These are phyloP conservation scores for Sugiyamaella marilandica DNA, from an alignment of 805 yeast genomes.

Conservation along the genomic window DNA sequence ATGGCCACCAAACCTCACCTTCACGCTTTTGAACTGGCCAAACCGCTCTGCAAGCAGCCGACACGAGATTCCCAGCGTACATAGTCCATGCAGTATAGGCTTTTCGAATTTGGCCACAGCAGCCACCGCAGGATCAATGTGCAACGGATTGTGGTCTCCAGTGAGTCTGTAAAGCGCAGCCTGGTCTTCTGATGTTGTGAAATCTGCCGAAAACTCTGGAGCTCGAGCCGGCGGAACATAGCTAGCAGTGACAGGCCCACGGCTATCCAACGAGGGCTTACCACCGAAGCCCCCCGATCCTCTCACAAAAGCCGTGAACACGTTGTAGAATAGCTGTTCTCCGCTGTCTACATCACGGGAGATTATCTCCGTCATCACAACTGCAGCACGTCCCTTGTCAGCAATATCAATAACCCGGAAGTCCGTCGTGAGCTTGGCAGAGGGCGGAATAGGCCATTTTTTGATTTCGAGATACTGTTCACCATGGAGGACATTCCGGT, in stretches of 20 bases:
- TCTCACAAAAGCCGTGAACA: constrained; percentile 79
- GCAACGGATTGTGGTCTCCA: constrained; percentile 94
- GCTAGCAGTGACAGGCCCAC: constrained; percentile 57
- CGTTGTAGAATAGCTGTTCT: constrained; percentile 70
- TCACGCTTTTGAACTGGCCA: constrained; percentile 78
- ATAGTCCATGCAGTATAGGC: constrained; percentile 92
- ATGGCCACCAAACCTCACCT: constrained; percentile 84
- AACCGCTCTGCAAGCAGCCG: constrained; percentile 74
- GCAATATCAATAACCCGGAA: constrained; percentile 68
- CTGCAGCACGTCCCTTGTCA: constrained; percentile 83
- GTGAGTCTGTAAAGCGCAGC: constrained; percentile 88
- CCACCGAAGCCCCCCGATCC: constrained; percentile 57
- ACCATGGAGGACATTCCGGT: constrained; percentile 86
- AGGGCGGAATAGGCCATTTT: constrained; percentile 73
- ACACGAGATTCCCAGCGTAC: constrained; percentile 76
- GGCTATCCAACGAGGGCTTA: constrained; percentile 48
- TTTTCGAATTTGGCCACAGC: constrained; percentile 74
- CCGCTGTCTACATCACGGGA: constrained; percentile 64
- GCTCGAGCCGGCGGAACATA: constrained; percentile 57
- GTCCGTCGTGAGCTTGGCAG: constrained; percentile 57
- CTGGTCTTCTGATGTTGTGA: constrained; percentile 60
- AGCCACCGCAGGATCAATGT: constrained; percentile 88
- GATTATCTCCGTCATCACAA: constrained; percentile 62
- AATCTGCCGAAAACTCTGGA: constrained; percentile 63
- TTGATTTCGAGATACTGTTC: constrained; percentile 83